Percentiles rank a stretch among this genome's conserved stretches.
phyloP scores from a whole-genome alignment of 306 rosid species.

The Begonia loranthoides region DNA sequence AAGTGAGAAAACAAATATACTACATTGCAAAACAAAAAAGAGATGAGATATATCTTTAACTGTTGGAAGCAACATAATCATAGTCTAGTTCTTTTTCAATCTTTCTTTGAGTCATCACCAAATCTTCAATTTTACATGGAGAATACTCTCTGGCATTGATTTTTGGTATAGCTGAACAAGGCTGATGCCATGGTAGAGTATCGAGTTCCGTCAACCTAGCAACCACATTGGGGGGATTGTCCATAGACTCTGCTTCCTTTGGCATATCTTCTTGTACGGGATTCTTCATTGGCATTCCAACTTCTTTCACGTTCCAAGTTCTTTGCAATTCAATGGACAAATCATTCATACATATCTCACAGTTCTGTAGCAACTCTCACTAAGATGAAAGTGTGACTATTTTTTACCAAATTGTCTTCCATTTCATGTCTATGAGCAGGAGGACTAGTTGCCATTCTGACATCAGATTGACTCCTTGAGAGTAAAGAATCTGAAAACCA shows the following conservation, averaged over 20 bases:
- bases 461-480: slow-evolving; percentile 50
- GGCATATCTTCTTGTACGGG: slow-evolving; percentile 75
- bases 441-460: slow-evolving; percentile 27
- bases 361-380: no score
- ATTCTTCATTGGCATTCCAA: slow-evolving; percentile 58
- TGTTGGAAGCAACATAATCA: no score
- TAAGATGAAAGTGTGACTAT: background rate
- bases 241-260: slow-evolving; percentile 44
- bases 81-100: slow-evolving; percentile 32
- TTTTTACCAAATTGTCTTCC: slow-evolving; percentile 61
- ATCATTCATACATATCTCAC: no score
- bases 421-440: slow-evolving; percentile 33
- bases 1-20: no score
- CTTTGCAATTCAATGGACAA: slow-evolving; percentile 17
- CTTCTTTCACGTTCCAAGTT: slow-evolving; percentile 34
- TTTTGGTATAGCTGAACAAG: slow-evolving; percentile 38
- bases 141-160: slow-evolving; percentile 34
- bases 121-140: slow-evolving; percentile 6
- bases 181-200: slow-evolving; percentile 33
- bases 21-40: no score
- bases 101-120: slow-evolving; percentile 28
- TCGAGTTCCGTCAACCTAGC: slow-evolving; percentile 97
- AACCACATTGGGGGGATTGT: slow-evolving; percentile 58
- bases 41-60: no score
- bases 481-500: background rate